Percentiles rank a stretch among this genome's conserved stretches.
Evolutionary conservation across 371 early-diverging fungal species (phyloP).

Genomic region (Zychaea mexicana): DNA sequence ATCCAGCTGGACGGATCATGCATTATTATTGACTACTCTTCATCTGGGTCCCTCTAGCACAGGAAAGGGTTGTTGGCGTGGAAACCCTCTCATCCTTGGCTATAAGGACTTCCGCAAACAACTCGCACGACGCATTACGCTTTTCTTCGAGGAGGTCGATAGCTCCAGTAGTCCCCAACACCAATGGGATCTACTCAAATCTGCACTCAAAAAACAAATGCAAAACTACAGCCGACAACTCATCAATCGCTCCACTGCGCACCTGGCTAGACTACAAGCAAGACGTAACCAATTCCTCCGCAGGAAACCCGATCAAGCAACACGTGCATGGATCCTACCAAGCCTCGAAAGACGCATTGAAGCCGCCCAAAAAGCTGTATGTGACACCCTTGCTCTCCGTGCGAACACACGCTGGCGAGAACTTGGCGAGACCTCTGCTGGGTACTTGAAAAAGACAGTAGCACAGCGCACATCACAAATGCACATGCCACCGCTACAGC

Average conservation of each 20-base stretch:
- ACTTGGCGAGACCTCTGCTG: conserved; percentile 27
- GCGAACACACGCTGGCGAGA: conserved; percentile 15
- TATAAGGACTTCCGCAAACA: neutral
- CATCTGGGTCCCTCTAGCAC: neutral
- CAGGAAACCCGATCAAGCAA: neutral
- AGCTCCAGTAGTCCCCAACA: neutral
- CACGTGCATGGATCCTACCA: neutral
- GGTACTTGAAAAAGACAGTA: conserved; percentile 11
- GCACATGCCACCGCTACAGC: neutral
- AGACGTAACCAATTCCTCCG: conserved; percentile 9
- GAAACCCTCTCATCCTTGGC: neutral
- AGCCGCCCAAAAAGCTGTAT: conserved; percentile 2
- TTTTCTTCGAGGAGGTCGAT: neutral
- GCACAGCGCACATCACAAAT: neutral
- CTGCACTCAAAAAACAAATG: neutral
- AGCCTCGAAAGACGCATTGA: conserved; percentile 2
- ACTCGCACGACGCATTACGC: neutral
- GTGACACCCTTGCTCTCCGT: neutral
- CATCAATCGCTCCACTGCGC: neutral
- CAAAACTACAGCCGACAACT: neutral
- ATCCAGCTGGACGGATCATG: conserved; percentile 9
- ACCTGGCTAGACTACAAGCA: neutral
- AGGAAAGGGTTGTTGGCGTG: conserved; percentile 14
- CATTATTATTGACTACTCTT: neutral
- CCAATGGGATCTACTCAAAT: conserved; percentile 8